Evolutionary conservation across 176 grass and related monocot species (phyloP), one percentile per base, ranked within the genome.

Genomic region (Panicum miliaceum): DNA sequence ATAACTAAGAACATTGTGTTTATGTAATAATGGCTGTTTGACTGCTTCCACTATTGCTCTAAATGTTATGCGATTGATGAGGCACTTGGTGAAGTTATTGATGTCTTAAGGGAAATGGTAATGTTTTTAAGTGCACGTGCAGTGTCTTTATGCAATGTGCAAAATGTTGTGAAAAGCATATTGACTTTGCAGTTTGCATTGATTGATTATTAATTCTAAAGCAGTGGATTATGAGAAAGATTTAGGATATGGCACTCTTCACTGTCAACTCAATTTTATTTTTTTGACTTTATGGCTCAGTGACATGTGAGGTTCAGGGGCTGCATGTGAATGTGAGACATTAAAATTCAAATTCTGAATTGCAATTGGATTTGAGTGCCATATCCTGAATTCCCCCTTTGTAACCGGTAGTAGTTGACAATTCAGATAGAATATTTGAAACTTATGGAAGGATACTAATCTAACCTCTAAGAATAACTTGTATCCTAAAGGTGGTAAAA

Each of bases 381-480:
- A 0, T 77, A 10, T 78, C 75, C 37, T 62, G 3, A 62, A 62
- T 20, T 7, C 8, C 18, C 58, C 25, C 60, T 5, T 71, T 29
- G 42, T 71, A 54, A 79, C 63, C 14, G 8, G 64, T 66, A 26
- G 27, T 42, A 84, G 41, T 18, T 27, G 70, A 13, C 58, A 75
- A 8, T 22, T 42, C n/a, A 27, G 58, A 11, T 63, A 15, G n/a
- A 46, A 23, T 50, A 36, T 51, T 51, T 68, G 19, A 11, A 68
- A 70, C 32, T 54, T 52, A 62, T 26, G n/a, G 19, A 61, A 69
- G 23, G 47, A n/a, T 71, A 40, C 12, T 57, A 46, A 26, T 12
- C 68, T 69, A n/a, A 37, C n/a, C 9, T 13, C 11, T 34, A 81
- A 63, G 6, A 66, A 40, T 32, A 76, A 74, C 8, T 16, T 23